Base-by-base conservation (phyloP, 148 eudicot species). In the Mesembryanthemum crystallinum region DNA sequence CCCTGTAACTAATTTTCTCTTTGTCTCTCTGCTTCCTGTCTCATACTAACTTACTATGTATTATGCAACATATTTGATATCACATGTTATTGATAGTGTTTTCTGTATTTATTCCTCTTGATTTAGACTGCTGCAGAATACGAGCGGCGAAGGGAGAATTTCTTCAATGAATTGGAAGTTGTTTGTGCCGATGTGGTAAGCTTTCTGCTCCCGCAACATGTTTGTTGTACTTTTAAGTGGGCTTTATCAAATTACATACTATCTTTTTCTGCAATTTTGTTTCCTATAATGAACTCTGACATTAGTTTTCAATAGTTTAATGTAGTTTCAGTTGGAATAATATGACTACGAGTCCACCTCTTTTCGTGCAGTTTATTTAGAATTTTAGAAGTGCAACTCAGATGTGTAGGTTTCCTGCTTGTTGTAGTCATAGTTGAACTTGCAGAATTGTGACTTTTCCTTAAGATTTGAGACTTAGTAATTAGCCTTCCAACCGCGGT, bases 121-220 rank as follows among this genome's bases (percentile, higher is more conserved):
- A 75, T 77, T 61, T 80, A 94, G 97, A 91, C 97, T 76, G 85
- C 85, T 85, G 96, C 94, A 61, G 96, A 95, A 77, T 89, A 92
- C 76, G 85, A 85, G 77, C 83, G 82, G 33, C 87, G 96, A 62
- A 86, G 80, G 82, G 98, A 95, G 81, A 95, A 88, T 77, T 92
- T 95, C 85, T 95, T 87, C 82, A 87, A 92, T 25, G 97, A 95
- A 86, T 63, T 95, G 73, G 89, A 90, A 84, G 49, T 90, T 75
- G 98, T 92, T 59, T 86, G 76, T 76, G 94, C 98, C 23, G 97
- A 92, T 80, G 91, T 92, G 98, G 98, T 92, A 92, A 78, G 93
- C 29, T 65, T 58, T 15, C 42, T 27, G 37, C 37, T 55, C 33
- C 32, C 64, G 23, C 13, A 30, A 30, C 55, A 21, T 72, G 64